Conservation (phyloP, 2,329 filamentous ascomycete genomes). For the Ascochyta lentis region DNA sequence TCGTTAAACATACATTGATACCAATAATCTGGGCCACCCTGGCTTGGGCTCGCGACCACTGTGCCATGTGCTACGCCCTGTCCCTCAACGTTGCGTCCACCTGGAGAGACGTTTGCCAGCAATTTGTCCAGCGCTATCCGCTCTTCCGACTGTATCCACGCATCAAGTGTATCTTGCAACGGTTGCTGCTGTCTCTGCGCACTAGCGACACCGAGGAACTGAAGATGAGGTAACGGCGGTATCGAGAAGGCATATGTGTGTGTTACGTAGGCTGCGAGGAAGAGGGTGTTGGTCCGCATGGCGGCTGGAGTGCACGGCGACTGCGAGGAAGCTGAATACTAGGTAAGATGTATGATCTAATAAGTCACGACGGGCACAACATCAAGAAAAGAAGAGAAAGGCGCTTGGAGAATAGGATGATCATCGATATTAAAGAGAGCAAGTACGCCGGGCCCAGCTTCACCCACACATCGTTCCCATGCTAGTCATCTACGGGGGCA, state of each 20-base stretch:
- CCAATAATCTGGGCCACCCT: conserved; percentile 51
- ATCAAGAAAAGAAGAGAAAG: neutral
- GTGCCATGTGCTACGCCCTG: conserved; percentile 47
- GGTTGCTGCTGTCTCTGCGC: conserved; percentile 34
- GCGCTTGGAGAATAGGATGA: neutral
- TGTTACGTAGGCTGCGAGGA: conserved; percentile 26
- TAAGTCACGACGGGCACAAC: neutral
- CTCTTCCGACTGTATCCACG: conserved; percentile 49
- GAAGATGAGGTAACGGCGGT: conserved; percentile 28
- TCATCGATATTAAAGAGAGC: conserved; percentile 8
- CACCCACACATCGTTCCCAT: conserved; percentile 6
- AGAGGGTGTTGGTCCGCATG: conserved; percentile 14
- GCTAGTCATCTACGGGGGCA: conserved; percentile 12
- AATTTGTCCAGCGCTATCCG: conserved; percentile 46
- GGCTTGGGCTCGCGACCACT: conserved; percentile 54
- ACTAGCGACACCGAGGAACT: conserved; percentile 27
- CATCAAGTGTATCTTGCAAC: conserved; percentile 38
- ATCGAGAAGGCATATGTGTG: conserved; percentile 40
- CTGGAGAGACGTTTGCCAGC: conserved; percentile 53
- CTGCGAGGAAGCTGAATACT: neutral
- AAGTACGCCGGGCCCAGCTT: conserved; percentile 11
- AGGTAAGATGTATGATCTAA: neutral
- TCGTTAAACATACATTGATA: conserved; percentile 48
- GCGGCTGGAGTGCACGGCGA: neutral
- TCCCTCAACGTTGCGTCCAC: conserved; percentile 47